phyloP scores from a whole-genome alignment of 148 eudicot species.

The Vaccinium myrtillus region DNA sequence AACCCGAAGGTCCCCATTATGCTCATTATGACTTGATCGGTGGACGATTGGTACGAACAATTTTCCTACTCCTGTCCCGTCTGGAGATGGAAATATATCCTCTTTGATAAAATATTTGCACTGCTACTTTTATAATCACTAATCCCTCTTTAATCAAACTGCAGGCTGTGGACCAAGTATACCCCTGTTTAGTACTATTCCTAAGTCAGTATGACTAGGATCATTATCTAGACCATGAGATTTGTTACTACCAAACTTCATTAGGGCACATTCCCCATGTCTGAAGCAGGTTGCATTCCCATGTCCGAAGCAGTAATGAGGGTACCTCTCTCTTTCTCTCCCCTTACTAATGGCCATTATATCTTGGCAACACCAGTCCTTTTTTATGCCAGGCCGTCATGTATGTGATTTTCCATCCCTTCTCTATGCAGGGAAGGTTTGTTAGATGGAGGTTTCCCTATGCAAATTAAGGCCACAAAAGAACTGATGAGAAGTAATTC shows the following conservation, averaged over 20 bases:
- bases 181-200: conserved; percentile 77
- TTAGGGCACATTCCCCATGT: background rate
- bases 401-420: background rate
- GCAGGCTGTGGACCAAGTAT: conserved; percentile 88
- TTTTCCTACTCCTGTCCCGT: conserved; percentile 10
- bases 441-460: background rate
- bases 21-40: conserved; percentile 98
- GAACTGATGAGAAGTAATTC: background rate
- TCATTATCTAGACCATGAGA: background rate
- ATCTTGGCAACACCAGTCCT: background rate
- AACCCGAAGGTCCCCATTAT: conserved; percentile 88
- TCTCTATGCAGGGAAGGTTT: background rate
- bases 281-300: background rate
- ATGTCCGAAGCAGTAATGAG: background rate
- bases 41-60: conserved; percentile 62
- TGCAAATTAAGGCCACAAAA: too few relatives aligned
- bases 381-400: background rate
- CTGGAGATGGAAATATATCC: background rate
- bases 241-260: background rate
- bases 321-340: conserved; percentile 4
- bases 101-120: background rate
- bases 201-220: conserved; percentile 53
- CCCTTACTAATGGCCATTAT: background rate
- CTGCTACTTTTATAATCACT: background rate
- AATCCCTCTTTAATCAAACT: conserved; percentile 4